A percentile compares a stretch with the other conserved stretches of the same genome.
These are phyloP conservation scores for Xylariaceae sp. DNA, from an alignment of 2,329 filamentous ascomycete species.

Conservation along the genomic window DNA sequence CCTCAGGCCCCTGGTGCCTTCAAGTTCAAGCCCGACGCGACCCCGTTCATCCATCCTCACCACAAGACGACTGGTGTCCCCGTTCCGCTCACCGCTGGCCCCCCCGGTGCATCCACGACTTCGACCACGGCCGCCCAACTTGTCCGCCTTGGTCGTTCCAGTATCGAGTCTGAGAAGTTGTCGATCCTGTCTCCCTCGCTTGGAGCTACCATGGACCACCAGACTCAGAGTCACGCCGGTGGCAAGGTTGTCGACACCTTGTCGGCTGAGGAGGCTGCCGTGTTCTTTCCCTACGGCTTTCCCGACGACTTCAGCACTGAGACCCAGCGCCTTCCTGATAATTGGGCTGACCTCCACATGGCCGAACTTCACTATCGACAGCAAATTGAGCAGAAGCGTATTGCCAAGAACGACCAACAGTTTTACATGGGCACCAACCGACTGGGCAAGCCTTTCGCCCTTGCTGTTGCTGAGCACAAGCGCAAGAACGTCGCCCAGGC, in stretches of 20 bases:
- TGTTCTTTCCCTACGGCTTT: slow-evolving; percentile 33
- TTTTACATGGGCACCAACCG: slow-evolving; percentile 42
- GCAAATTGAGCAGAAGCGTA: slow-evolving; percentile 28
- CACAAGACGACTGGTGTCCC: slow-evolving; percentile 42
- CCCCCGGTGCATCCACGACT: slow-evolving; percentile 38
- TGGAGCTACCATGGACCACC: background rate
- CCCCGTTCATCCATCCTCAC: slow-evolving; percentile 14
- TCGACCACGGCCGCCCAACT: background rate
- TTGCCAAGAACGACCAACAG: slow-evolving; percentile 5
- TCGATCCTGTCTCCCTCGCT: background rate
- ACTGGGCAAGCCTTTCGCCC: slow-evolving; percentile 33
- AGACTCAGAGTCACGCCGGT: background rate
- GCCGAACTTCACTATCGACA: slow-evolving; percentile 25
- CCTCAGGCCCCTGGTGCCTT: slow-evolving; percentile 1
- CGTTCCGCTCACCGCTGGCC: slow-evolving; percentile 53
- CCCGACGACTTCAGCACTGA: slow-evolving; percentile 30
- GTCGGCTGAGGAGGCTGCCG: slow-evolving; percentile 22
- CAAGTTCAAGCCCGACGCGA: slow-evolving; percentile 5
- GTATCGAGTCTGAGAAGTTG: background rate
- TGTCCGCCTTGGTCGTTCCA: background rate
- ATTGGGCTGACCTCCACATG: slow-evolving; percentile 28
- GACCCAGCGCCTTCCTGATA: slow-evolving; percentile 10
- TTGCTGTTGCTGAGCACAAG: slow-evolving; percentile 32
- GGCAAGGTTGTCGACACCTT: slow-evolving; percentile 31
- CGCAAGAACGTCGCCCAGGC: slow-evolving; percentile 25